Evolutionary conservation across 768 basidiomycete genomes (phyloP), one percentile per base, ranked within the genome.

Genomic region (Tricholomella constricta): DNA sequence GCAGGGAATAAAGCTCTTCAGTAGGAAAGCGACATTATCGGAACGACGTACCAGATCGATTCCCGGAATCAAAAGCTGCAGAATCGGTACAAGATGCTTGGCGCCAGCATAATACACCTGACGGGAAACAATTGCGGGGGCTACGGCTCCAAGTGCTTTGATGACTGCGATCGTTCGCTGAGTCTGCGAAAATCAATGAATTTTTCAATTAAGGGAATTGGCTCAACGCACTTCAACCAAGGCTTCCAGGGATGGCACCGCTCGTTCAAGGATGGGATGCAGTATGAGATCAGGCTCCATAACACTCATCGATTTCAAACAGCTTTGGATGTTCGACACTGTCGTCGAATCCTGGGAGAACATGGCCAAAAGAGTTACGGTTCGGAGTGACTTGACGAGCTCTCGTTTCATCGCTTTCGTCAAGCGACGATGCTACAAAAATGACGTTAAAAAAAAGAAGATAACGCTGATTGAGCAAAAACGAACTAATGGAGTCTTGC

Each of bases 201-300:
- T 48, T 51, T 19, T 19, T 48, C 23, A 43, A 32, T 50, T 15
- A 11, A 36, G 34, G 29, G 20, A 23, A 22, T 49, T 23, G 44
- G 36, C 35, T 19, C 10, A 20, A 60, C 77, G 38, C 58, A 87
- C 89, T 80, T 94, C 92, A 14, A 86, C 85, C n/a, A 95, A 71
- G 3, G 90, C 85, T 68, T 94, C 91, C n/a, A 97, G 71, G 1
- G 91, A 89, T 1, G 92, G 91, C 5, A 89, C 84, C 9, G 91
- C 90, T 48, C 92, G 78, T 65, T 95, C 91, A 54, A 95, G 69
- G 36, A 95, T 79, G 0, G 91, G 84, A 40, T 86, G 84, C 37
- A 95, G 73, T 58, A 95, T 86, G 19, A 96, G 75, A 65, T 92
- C 90, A 1, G 94, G 92, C 59, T 94, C 92, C 79, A 92, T 84